Evolutionary conservation across 1,139 yeast genomes (phyloP), one percentile per base, ranked within the genome.

Genomic region (Geotrichum fermentans): DNA sequence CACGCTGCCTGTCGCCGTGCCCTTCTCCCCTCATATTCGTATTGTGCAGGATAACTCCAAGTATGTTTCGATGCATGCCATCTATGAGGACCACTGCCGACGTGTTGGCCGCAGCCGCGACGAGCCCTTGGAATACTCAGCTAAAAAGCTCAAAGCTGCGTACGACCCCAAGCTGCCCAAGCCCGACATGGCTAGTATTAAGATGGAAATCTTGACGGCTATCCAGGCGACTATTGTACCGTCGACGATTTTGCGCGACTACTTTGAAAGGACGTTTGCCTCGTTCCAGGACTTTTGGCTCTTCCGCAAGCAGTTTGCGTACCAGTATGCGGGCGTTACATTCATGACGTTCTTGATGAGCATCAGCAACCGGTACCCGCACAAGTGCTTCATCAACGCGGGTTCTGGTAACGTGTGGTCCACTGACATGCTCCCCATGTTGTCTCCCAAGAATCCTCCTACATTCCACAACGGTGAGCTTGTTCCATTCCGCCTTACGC

Each of bases 401-500:
- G 79, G 79, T 5, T 83, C 94, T 1, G 99, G 98, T 54, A 82
- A 80, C 59, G 92, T 92, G 14, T 88, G 95, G 83, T 89, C 97
- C 0, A 81, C 94, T 3, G 98, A 94, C 61, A 89, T 92, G 96
- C 73, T 94, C 48, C 97, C 98, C 22, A 83, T 72, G 52, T 71
- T 73, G 4, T 66, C 73, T 4, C 63, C 68, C 78, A 83, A 65
- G 71, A 82, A 82, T 6, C 83, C 95, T 0, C 98, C 99, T 28
- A 76, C 92, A 34, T 89, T 92, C 73, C 86, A 85, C 63, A 88
- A 89, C 60, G 81, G 90, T n/a, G 99, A 94, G 64, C 80, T 89
- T 58, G 97, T 92, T 45, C 97, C 98, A 37, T 92, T 94, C 77
- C 77, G 99, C 62, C 75, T 94, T 62, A 92, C 99, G 4, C 98